These are phyloP conservation scores for Misopates orontium DNA, from an alignment of 257 asterid genomes.

Conservation along the genomic window DNA sequence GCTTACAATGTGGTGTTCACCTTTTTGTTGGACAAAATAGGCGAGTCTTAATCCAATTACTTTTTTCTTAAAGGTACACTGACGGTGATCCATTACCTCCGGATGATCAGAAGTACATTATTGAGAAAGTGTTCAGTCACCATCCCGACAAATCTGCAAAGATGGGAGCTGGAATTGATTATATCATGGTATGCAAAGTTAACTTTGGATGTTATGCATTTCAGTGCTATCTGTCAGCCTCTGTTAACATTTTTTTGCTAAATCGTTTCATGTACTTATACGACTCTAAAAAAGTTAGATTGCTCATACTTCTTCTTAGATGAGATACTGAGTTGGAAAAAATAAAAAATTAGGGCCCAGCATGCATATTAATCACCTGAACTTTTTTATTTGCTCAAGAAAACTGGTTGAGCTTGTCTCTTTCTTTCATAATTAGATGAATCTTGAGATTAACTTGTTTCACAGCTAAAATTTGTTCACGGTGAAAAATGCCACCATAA, in stretches of 20 bases:
- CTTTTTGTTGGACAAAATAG: background rate
- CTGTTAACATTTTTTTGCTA: conserved; percentile 1
- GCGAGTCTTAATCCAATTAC: conserved; percentile 14
- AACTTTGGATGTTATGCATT: conserved; percentile 6
- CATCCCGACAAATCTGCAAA: conserved; percentile 85
- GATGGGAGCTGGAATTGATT: conserved; percentile 75
- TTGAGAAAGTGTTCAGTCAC: conserved; percentile 69
- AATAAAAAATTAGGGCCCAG: conserved; percentile 7
- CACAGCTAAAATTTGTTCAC: conserved; percentile 12
- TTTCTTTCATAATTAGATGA: background rate
- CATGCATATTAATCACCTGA: background rate
- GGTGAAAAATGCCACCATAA: conserved; percentile 4
- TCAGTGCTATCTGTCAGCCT: background rate
- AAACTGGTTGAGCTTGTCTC: conserved; percentile 1
- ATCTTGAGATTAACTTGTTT: conserved; percentile 2
- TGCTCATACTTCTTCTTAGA: background rate
- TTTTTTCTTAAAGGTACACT: conserved; percentile 57
- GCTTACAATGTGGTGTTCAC: conserved; percentile 15
- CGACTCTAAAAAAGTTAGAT: background rate
- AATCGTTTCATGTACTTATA: background rate
- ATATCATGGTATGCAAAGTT: conserved; percentile 62
- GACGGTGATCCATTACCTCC: conserved; percentile 80
- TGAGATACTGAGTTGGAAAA: background rate
- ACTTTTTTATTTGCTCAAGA: background rate
- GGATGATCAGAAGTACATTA: conserved; percentile 76